A percentile compares a stretch with the other conserved stretches of the same genome.
These are phyloP conservation scores for Pelargonium cotyledonis DNA, from an alignment of 441 rosid species.

Conservation along the genomic window DNA sequence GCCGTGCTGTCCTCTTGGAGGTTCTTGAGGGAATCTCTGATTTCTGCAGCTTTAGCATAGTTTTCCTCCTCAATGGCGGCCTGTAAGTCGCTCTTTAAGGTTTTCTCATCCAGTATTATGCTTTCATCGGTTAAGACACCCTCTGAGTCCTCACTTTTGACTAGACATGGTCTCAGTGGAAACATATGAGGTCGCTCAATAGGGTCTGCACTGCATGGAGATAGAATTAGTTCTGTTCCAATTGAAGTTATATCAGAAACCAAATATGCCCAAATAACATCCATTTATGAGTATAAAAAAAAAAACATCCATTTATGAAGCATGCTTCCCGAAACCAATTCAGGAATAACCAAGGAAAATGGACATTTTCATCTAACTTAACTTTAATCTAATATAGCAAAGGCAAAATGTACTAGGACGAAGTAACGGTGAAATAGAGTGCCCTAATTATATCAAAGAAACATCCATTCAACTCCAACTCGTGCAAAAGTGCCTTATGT, in stretches of 20 bases:
- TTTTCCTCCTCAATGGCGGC: constrained; percentile 71
- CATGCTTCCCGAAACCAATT: background rate
- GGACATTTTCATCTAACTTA: background rate
- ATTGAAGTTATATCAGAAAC: background rate
- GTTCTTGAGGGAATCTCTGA: constrained; percentile 52
- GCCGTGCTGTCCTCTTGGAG: constrained; percentile 63
- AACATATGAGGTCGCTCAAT: constrained; percentile 21
- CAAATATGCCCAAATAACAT: background rate
- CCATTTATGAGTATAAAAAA: background rate
- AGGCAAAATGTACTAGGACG: background rate
- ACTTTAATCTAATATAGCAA: background rate
- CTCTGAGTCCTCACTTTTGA: constrained; percentile 44
- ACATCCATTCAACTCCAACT: no score
- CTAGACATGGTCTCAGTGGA: constrained; percentile 37
- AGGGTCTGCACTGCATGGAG: constrained; percentile 29
- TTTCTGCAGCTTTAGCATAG: constrained; percentile 68
- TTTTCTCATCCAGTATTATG: constrained; percentile 46
- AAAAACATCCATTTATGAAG: background rate
- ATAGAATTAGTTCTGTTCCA: constrained; percentile 18
- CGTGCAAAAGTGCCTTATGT: no score
- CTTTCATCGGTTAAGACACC: constrained; percentile 46
- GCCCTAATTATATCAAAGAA: background rate
- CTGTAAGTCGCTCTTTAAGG: constrained; percentile 48
- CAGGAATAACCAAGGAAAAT: background rate
- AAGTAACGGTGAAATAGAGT: background rate